Evolutionary conservation across 148 eudicot species (phyloP), one percentile per base, ranked within the genome.

Genomic region (Camellia japonica): DNA sequence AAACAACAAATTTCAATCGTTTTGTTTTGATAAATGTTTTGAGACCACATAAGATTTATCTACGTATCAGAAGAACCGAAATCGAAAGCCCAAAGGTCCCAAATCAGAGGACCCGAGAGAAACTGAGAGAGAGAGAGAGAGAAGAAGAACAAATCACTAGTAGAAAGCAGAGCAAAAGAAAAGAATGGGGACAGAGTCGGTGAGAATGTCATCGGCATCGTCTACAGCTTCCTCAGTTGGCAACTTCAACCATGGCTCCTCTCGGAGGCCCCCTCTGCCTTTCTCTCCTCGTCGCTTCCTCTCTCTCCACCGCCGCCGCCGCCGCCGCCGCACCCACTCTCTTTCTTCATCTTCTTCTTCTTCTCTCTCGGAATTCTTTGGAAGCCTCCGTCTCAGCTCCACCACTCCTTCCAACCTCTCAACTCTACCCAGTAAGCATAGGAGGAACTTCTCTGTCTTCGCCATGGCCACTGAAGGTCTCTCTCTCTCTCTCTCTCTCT

Each of bases 381-480:
- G 88, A 11, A 80, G 83, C 71, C 47, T 85, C 52, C 74, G 87
- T 14, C 80, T 91, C 55, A 52, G 80, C 80, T 64, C 77, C 15
- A 6, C 83, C 20, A 13, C 20, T 43, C 46, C 75, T 30, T 49
- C 78, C 49, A 88, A 66, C 73, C 38, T 78, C 60, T 78, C 81
- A 5, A 54, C 75, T 80, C 55, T 54, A 14, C 80, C 42, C 19
- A 80, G 78, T 9, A 72, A 81, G 2, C 84, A 78, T 60, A 82
- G 73, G 63, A 80, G 75, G 56, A 83, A 79, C 5, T 85, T 93
- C 73, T 86, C 91, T 83, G 94, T 93, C 69, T 81, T 83, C 54
- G 90, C 94, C 83, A 87, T 88, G 92, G 92, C 92, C 38, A 83
- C 87, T 76, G 92, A 87, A 9, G 92, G 84, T 83, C 49, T 43